phyloP scores from a whole-genome alignment of 805 yeast species.

The Candida ficus region DNA sequence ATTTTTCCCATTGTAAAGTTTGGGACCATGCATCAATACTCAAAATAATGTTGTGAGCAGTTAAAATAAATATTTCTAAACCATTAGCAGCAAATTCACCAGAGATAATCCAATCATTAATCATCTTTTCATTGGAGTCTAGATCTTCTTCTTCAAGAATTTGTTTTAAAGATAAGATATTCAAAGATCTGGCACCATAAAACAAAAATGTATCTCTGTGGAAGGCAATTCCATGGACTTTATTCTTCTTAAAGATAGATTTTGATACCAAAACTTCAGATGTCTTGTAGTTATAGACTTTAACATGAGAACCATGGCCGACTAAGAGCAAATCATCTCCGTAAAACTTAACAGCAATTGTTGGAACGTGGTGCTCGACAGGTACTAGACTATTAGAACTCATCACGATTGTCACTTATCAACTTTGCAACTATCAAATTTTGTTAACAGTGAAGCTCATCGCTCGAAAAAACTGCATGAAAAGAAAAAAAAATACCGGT shows the following conservation, averaged over 20 bases:
- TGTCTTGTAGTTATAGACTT: conserved; percentile 43
- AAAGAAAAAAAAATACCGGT: not conserved
- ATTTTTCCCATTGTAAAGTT: conserved; percentile 26
- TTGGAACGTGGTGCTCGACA: conserved; percentile 57
- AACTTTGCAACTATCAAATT: no score
- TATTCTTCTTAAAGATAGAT: conserved; percentile 61
- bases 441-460: conserved; percentile 2
- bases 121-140: conserved; percentile 38
- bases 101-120: conserved; percentile 78
- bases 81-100: conserved; percentile 43
- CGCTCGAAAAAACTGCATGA: not conserved
- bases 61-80: conserved; percentile 46
- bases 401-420: no score
- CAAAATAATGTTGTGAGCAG: conserved; percentile 73
- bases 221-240: conserved; percentile 71
- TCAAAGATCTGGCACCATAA: conserved; percentile 73
- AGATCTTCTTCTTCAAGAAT: conserved; percentile 22
- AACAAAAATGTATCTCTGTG: conserved; percentile 33
- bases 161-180: conserved; percentile 33
- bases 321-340: conserved; percentile 38
- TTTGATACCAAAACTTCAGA: conserved; percentile 33
- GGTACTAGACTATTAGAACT: not conserved
- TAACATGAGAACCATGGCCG: conserved; percentile 70
- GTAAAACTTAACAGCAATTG: conserved; percentile 52
- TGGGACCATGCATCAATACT: conserved; percentile 28